A percentile compares a stretch with the other conserved stretches of the same genome.
phyloP scores from a whole-genome alignment of 495 filamentous ascomycete genomes.

The Annulohypoxylon moriforme region DNA sequence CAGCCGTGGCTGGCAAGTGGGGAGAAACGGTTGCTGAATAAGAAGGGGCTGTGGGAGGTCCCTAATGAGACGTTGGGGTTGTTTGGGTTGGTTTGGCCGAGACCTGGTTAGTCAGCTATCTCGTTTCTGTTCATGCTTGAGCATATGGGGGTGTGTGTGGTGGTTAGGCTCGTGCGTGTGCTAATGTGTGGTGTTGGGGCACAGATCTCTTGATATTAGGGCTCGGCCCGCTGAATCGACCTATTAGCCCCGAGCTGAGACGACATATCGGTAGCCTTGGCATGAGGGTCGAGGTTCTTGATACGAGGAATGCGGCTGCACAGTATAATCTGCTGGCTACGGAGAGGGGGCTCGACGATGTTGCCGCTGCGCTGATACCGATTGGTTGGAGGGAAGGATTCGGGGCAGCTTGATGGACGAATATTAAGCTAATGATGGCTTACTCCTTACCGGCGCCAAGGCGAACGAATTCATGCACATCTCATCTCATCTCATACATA shows the following conservation, averaged over 20 bases:
- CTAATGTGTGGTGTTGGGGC: neutral
- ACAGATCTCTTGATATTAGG: constrained; percentile 91
- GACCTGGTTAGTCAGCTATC: no score
- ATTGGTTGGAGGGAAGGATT: constrained; percentile 78
- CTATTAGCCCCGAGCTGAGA: constrained; percentile 79
- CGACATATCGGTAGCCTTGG: constrained; percentile 78
- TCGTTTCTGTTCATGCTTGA: no score
- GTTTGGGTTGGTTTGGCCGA: constrained; percentile 84
- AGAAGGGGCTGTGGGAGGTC: constrained; percentile 84
- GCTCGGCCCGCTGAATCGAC: constrained; percentile 76
- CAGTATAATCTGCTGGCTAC: constrained; percentile 90
- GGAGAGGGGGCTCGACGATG: constrained; percentile 79
- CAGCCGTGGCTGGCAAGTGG: constrained; percentile 72
- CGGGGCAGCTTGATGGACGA: constrained; percentile 43
- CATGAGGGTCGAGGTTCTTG: constrained; percentile 86
- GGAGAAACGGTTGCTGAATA: constrained; percentile 69
- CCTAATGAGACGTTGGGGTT: constrained; percentile 77
- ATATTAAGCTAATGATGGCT: neutral
- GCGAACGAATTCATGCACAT: neutral
- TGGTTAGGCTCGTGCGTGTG: neutral
- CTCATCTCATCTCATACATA: neutral
- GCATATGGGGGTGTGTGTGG: neutral
- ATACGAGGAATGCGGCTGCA: constrained; percentile 93
- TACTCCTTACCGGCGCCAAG: neutral
- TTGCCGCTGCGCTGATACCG: constrained; percentile 90